These are phyloP conservation scores for Tuber umbilicatum DNA, from an alignment of 495 filamentous ascomycete species.

Conservation along the genomic window DNA sequence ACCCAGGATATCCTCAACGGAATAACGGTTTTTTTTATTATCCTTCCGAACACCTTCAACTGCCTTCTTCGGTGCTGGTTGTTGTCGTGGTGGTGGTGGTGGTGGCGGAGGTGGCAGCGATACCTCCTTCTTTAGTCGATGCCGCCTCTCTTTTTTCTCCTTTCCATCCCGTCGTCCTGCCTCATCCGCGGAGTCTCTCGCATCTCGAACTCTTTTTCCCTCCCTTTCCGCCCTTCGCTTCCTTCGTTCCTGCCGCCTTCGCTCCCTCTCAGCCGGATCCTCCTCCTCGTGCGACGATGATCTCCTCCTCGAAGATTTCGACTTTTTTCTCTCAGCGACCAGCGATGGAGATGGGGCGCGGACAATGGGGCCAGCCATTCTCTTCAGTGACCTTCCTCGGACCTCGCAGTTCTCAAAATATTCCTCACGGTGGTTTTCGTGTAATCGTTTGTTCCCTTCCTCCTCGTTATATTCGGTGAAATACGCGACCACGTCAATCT, in stretches of 20 bases:
- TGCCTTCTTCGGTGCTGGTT: not conserved
- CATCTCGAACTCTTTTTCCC: conserved; percentile 13
- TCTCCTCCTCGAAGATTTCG: conserved; percentile 29
- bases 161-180: conserved; percentile 15
- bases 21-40: conserved; percentile 2
- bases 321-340: conserved; percentile 22
- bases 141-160: conserved; percentile 22
- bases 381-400: conserved; percentile 20
- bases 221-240: conserved; percentile 34
- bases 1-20: not conserved
- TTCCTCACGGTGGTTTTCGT: not conserved
- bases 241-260: conserved; percentile 28
- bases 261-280: conserved; percentile 31
- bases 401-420: conserved; percentile 10
- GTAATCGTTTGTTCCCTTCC: conserved; percentile 11
- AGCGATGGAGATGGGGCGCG: conserved; percentile 14
- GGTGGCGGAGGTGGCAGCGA: not conserved
- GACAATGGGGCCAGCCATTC: conserved; percentile 26
- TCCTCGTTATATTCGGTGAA: conserved; percentile 21
- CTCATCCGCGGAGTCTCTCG: conserved; percentile 28
- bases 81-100: not conserved
- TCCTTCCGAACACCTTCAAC: not conserved
- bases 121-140: conserved; percentile 18
- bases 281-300: conserved; percentile 26
- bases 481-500: conserved; percentile 21